A percentile compares a stretch with the other conserved stretches of the same genome.
Evolutionary conservation across 805 yeast species (phyloP).

Genomic region (Saccharomycopsis vini): DNA sequence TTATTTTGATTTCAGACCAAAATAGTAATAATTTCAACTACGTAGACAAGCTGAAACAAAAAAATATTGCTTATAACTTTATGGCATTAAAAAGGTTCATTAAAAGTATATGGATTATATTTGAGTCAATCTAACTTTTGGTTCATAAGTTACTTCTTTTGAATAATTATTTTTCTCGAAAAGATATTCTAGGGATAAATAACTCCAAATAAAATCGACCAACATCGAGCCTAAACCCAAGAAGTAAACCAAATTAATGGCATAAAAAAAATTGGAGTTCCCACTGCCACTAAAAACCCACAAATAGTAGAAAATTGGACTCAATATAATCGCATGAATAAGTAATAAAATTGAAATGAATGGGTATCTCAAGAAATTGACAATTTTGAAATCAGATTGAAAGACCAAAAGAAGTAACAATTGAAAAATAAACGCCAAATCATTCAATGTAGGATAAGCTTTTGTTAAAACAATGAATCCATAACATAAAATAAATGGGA

Average conservation of each 20-base stretch:
- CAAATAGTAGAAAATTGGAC: slow-evolving; percentile 85
- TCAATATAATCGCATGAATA: slow-evolving; percentile 50
- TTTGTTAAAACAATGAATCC: slow-evolving; percentile 59
- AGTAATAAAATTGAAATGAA: slow-evolving; percentile 45
- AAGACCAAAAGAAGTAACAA: slow-evolving; percentile 36
- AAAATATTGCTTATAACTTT: neutral
- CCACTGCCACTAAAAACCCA: slow-evolving; percentile 96
- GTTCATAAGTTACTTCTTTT: slow-evolving; percentile 24
- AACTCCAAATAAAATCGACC: slow-evolving; percentile 77
- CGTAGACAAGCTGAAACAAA: too few species aligned
- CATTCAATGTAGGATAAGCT: slow-evolving; percentile 81
- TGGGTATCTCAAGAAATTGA: slow-evolving; percentile 38
- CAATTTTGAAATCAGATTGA: slow-evolving; percentile 31
- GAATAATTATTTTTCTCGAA: slow-evolving; percentile 34
- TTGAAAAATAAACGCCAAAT: slow-evolving; percentile 48
- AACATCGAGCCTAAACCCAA: slow-evolving; percentile 58
- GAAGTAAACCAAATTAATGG: slow-evolving; percentile 76
- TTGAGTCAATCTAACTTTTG: slow-evolving; percentile 41
- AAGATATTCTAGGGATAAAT: slow-evolving; percentile 55
- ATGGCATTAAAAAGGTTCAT: slow-evolving; percentile 1
- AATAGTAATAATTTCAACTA: too few species aligned
- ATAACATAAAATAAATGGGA: slow-evolving; percentile 40
- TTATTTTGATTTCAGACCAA: too few species aligned
- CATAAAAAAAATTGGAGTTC: slow-evolving; percentile 92
- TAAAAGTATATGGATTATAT: slow-evolving; percentile 25